Conservation (phyloP, 768 basidiomycete species). For the Amylocystis lapponica region DNA sequence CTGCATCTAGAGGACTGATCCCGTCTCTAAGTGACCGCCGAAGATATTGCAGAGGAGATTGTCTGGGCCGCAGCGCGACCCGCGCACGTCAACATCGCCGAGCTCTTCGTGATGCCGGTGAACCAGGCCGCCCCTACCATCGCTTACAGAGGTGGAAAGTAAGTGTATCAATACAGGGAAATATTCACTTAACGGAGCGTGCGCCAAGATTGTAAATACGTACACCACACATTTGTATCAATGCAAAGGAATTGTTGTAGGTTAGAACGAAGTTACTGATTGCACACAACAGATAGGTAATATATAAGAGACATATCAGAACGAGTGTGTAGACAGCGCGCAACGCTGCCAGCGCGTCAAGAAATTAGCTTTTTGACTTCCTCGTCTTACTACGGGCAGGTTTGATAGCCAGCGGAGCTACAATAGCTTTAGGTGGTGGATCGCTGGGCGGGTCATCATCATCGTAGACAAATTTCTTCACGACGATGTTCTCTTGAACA, state of each 20-base stretch:
- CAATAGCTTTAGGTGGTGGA: constrained; percentile 18
- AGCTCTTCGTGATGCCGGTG: constrained; percentile 70
- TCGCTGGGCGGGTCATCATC: constrained; percentile 39
- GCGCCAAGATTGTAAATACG: neutral
- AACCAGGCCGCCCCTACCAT: constrained; percentile 72
- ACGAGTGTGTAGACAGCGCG: too few relatives aligned
- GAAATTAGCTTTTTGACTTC: constrained; percentile 20
- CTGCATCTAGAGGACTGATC: neutral
- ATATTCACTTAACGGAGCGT: neutral
- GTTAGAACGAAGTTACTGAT: neutral
- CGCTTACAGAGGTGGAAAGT: constrained; percentile 46
- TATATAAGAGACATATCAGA: constrained; percentile 4
- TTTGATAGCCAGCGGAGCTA: constrained; percentile 35
- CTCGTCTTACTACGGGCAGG: constrained; percentile 37
- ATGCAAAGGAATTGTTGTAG: too few relatives aligned
- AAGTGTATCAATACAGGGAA: constrained; percentile 11
- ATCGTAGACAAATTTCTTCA: constrained; percentile 80
- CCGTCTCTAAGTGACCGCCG: constrained; percentile 52
- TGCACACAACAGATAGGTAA: neutral
- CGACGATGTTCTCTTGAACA: constrained; percentile 56
- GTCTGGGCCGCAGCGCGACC: constrained; percentile 94
- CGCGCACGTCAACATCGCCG: constrained; percentile 87
- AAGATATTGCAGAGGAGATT: constrained; percentile 96
- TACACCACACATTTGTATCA: too few relatives aligned
- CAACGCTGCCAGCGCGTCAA: too few relatives aligned